Percentiles rank a stretch among this genome's conserved stretches.
These are phyloP conservation scores for Candida tammaniensis DNA, from an alignment of 805 yeast genomes.

Conservation along the genomic window DNA sequence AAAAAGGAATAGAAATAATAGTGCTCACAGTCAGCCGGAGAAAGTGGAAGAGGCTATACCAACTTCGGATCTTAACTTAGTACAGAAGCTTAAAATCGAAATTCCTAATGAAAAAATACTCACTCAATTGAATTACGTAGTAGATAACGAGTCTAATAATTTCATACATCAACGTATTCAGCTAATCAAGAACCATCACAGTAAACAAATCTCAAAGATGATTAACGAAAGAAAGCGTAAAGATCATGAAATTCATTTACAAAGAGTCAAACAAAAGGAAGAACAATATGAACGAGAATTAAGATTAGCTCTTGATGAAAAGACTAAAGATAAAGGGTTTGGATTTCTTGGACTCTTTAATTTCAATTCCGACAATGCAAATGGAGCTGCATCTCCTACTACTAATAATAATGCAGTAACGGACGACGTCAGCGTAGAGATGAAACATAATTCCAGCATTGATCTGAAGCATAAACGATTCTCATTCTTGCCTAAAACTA, in stretches of 20 bases:
- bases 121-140: conserved; percentile 23
- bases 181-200: conserved; percentile 35
- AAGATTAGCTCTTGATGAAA: conserved; percentile 24
- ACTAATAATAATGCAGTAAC: conserved; percentile 1
- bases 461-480: conserved; percentile 4
- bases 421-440: too few relatives aligned
- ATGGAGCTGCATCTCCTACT: background rate
- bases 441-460: too few relatives aligned
- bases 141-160: conserved; percentile 35
- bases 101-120: conserved; percentile 19
- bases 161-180: conserved; percentile 40
- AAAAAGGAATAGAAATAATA: background rate
- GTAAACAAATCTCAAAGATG: conserved; percentile 32
- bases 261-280: conserved; percentile 34
- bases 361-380: conserved; percentile 3
- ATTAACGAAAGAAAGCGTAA: conserved; percentile 37
- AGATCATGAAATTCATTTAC: conserved; percentile 38
- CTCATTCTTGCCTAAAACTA: conserved; percentile 19
- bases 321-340: conserved; percentile 17
- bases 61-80: conserved; percentile 4
- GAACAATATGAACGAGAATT: conserved; percentile 35
- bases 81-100: conserved; percentile 11
- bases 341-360: conserved; percentile 10
- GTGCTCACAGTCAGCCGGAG: conserved; percentile 1
- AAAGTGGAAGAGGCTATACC: conserved; percentile 4